These are phyloP conservation scores for Picea engelmannii DNA, from an alignment of 83 land plant species.

Conservation along the genomic window DNA sequence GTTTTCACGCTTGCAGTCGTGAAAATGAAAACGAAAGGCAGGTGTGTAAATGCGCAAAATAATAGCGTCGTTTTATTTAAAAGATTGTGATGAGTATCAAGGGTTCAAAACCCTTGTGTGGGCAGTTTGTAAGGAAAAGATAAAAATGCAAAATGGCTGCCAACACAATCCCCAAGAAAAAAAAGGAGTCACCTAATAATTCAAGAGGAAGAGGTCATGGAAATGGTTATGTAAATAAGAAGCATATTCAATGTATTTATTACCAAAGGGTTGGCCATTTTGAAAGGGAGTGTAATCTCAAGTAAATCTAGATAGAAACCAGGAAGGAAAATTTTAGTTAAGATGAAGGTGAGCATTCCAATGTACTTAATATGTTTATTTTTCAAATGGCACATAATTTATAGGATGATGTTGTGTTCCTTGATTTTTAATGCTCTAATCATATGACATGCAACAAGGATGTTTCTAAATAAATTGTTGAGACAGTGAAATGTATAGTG, in stretches of 20 bases:
- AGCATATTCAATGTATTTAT: background rate
- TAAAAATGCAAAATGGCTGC: too few relatives aligned
- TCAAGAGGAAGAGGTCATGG: background rate
- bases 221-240: background rate
- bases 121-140: too few relatives aligned
- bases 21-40: too few relatives aligned
- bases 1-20: too few relatives aligned
- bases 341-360: background rate
- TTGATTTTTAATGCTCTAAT: background rate
- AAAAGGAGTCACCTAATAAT: background rate
- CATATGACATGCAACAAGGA: background rate
- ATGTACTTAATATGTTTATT: background rate
- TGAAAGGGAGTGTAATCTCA: background rate
- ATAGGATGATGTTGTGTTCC: background rate
- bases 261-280: background rate
- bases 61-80: too few relatives aligned
- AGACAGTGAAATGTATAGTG: too few relatives aligned
- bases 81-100: too few relatives aligned
- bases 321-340: background rate
- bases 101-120: too few relatives aligned
- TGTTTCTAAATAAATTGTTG: too few relatives aligned
- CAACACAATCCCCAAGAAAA: background rate
- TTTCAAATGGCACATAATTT: too few relatives aligned
- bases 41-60: too few relatives aligned
- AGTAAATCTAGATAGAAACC: background rate